These are phyloP conservation scores for Tausonia pullulans DNA, from an alignment of 1,284 basidiomycete species.

Conservation along the genomic window DNA sequence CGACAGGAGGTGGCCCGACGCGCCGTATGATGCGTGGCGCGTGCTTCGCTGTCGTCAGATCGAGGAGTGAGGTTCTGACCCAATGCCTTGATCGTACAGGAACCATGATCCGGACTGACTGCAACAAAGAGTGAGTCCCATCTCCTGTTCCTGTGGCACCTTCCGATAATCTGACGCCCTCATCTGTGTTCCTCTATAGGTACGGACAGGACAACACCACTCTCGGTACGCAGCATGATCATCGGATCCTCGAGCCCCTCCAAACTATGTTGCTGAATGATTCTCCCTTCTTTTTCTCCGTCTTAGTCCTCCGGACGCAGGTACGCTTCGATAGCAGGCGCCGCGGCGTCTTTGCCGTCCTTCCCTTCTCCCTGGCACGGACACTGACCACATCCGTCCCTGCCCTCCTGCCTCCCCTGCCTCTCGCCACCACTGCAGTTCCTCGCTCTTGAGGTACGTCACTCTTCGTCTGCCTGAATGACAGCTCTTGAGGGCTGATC, in stretches of 20 bases:
- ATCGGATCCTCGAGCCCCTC: background rate
- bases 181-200: no score
- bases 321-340: background rate
- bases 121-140: constrained; percentile 45
- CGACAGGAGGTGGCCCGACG: no score
- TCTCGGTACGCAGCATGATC: constrained; percentile 51
- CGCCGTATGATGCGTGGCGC: no score
- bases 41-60: no score
- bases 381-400: background rate
- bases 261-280: background rate
- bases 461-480: background rate
- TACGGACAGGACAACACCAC: constrained; percentile 91
- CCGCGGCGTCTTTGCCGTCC: background rate
- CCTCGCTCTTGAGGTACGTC: constrained; percentile 71
- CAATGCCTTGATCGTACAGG: constrained; percentile 27
- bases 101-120: constrained; percentile 77
- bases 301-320: constrained; percentile 2
- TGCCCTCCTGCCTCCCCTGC: background rate
- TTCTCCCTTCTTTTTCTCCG: background rate
- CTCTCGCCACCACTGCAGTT: constrained; percentile 47
- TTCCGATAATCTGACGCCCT: no score
- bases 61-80: no score
- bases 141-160: no score
- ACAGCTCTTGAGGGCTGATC: background rate
- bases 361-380: constrained; percentile 13